A percentile compares a stretch with the other conserved stretches of the same genome.
Conservation (phyloP, 345 rosid species). For the Mangifera indica region DNA sequence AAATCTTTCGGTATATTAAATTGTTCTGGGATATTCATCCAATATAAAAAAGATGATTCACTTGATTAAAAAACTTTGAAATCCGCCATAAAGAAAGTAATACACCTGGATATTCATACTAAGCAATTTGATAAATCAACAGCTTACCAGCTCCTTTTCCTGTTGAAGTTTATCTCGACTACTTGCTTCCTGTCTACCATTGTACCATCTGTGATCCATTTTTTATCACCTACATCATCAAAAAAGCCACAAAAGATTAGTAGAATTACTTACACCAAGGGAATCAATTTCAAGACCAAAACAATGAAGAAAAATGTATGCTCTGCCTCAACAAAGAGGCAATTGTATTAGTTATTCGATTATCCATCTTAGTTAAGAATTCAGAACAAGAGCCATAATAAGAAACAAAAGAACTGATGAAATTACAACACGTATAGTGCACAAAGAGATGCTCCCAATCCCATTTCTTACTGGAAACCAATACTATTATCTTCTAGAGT, state of each 20-base stretch:
- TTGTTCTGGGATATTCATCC: too few species aligned
- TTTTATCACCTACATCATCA: constrained; percentile 15
- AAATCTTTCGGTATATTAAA: background rate
- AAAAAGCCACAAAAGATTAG: background rate
- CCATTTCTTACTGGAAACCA: background rate
- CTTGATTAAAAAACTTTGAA: background rate
- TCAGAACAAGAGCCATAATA: background rate
- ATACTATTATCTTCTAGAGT: background rate
- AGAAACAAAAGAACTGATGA: background rate
- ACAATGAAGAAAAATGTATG: background rate
- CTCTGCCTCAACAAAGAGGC: background rate
- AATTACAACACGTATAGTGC: background rate
- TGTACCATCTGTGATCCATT: constrained; percentile 50
- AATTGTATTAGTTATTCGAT: background rate
- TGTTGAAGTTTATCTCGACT: constrained; percentile 38
- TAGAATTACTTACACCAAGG: background rate
- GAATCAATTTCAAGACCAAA: background rate
- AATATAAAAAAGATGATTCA: background rate
- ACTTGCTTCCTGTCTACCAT: constrained; percentile 38
- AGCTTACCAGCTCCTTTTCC: constrained; percentile 45
- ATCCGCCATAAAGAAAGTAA: background rate
- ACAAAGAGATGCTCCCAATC: background rate
- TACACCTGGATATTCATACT: background rate
- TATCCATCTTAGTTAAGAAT: background rate
- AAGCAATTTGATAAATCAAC: background rate